Evolutionary conservation across 768 basidiomycete species (phyloP), one percentile per base, ranked within the genome.

Genomic region (Daedaleopsis nitida): DNA sequence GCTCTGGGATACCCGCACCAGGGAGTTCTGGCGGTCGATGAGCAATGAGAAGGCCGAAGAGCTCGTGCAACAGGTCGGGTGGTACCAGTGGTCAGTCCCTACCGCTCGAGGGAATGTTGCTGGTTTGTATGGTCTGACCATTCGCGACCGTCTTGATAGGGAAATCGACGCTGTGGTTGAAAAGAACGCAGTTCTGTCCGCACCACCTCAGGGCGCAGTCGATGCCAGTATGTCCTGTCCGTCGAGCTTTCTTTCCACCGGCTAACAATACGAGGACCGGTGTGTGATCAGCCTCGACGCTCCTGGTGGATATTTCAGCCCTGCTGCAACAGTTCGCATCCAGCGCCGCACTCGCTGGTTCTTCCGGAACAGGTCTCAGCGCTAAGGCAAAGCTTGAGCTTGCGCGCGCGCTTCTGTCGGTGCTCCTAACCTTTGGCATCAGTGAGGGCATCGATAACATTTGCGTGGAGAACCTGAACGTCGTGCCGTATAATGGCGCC

Each of bases 1-100:
- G 44, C 74, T 96, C 2, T 99, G 97, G 94, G 92, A 98, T 67
- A 77, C 88, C 16, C 84, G 85, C 62, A 89, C 87, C 0, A 82
- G 83, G 58, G 95, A 97, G 67, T 89, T 98, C 66, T 84, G 93
- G 81, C 77, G 96, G 52, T 91, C 94, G 0, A 92, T 92, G 83
- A 81, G 81, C 6, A 65, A 78, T 9, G 88, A 88, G 44, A 94
- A 91, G 69, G 93, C 89, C 0, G 83, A 85, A 52, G 93, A 94
- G 52, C 77, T 94, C 58, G 67, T 96, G 5, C 72, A 70, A 1
- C 82, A 90, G 69, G 87, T 88, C 0, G 84, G 83, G 1, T 98
- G 96, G 96, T 73, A 74, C 17, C 80, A 86, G 55, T 68, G 90
- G 96, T 96, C 67, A 50, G 78, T 34, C 5, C 17, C 19, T 19